Base-by-base conservation (phyloP, 1,284 basidiomycete species). In the Ceratobasidium sp. region DNA sequence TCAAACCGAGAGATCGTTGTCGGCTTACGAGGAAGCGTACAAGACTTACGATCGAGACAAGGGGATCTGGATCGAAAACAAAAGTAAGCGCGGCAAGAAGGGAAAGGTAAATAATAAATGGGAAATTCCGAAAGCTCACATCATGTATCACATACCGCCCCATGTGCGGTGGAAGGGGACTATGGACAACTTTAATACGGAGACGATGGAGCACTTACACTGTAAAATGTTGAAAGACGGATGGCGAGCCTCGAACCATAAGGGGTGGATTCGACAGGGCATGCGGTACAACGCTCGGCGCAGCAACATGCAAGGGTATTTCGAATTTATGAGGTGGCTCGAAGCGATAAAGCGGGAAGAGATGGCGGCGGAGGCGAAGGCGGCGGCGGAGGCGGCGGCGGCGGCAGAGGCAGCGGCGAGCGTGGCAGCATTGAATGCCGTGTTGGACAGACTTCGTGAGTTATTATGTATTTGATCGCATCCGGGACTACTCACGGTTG, bases 201-300 rank as follows among this genome's bases (percentile, higher is more conserved):
- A 70, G 23, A 70, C 33, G 28, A 70, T 70, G 68, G 68, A 70
- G 40, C 68, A 55, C 44, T 51, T 70, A 23, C 68, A 70, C 68
- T 4, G 5, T 1, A 20, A 2, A 3, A 53, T 49, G 10, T 26
- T 70, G 68, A 70, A 70, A 28, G 51, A 70, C 15, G 4, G 3
- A 4, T 70, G 46, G 9, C 23, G n/a, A 23, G 26, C 3, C 23
- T 33, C 68, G 7, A 70, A 70, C 51, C 46, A 40, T 5, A 44
- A n/a, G 13, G 44, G 26, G 26, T 69, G 67, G 67, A 3, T 51
- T 3, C 9, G 23, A 15, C 67, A 69, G 28, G 20, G 5, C 20
- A 55, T 39, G 5, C n/a, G 39, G 4, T 40, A 18, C 4, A 20
- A 46, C 6, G 20, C 20, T 28, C 67, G 67, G 39, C 39, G 13